A percentile compares a stretch with the other conserved stretches of the same genome.
Evolutionary conservation across 495 filamentous ascomycete species (phyloP).

Genomic region (Hypoxylon rickii): DNA sequence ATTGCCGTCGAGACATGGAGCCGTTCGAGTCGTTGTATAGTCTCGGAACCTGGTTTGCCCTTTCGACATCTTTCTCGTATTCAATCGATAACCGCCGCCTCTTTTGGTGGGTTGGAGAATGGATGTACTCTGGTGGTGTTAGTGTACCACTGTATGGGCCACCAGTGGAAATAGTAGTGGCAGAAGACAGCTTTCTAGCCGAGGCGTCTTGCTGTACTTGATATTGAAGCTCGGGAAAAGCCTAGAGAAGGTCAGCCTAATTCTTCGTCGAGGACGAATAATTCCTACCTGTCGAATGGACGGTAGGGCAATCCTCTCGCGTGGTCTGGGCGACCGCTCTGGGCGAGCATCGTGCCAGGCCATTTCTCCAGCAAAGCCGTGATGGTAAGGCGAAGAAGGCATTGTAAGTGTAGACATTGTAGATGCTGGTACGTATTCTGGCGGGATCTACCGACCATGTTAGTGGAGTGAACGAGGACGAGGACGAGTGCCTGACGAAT

Average conservation of each 20-base stretch:
- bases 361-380: conserved; percentile 34
- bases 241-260: conserved; percentile 37
- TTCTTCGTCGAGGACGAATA: neutral
- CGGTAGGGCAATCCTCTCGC: conserved; percentile 46
- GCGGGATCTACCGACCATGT: conserved; percentile 5
- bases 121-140: conserved; percentile 41
- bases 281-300: conserved; percentile 50
- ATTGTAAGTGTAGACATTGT: conserved; percentile 45
- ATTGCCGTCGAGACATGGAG: conserved; percentile 29
- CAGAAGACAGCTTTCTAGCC: conserved; percentile 30
- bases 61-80: conserved; percentile 35
- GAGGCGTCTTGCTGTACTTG: conserved; percentile 20
- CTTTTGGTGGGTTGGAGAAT: conserved; percentile 45
- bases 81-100: conserved; percentile 41
- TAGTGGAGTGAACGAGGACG: conserved; percentile 2
- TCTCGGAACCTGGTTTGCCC: conserved; percentile 41
- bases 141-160: conserved; percentile 20
- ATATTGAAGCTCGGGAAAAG: conserved; percentile 42
- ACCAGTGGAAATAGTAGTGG: conserved; percentile 32
- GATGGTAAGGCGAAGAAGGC: conserved; percentile 33
- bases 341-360: conserved; percentile 34
- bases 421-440: neutral
- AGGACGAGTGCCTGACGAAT: neutral
- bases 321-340: conserved; percentile 22
- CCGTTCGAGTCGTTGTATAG: conserved; percentile 34